Base-by-base conservation (phyloP, 768 basidiomycete genomes). In the Pisolithus albus region DNA sequence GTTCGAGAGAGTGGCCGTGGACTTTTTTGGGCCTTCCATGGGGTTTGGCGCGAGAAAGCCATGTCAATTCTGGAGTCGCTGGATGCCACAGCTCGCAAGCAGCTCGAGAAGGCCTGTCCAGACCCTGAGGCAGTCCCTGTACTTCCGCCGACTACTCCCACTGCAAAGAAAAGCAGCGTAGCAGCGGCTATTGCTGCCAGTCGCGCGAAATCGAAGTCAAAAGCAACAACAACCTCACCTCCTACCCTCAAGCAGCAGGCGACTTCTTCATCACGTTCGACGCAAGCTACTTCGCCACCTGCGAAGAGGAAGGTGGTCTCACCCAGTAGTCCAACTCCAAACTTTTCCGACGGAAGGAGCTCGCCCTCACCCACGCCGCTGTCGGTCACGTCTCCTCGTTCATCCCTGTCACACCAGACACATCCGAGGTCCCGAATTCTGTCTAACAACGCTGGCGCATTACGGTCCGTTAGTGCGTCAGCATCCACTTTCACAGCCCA, bases 161-260 rank as follows among this genome's bases (percentile, higher is more conserved):
- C 65, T 49, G 66, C 67, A 49, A 92, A 92, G 71, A 92, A 92
- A 67, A 81, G 80, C 42, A 90, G 88, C 52, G 74, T 93, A 50
- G 85, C 88, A 38, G 88, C 92, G 8, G 82, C 89, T 21, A 88
- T 94, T 59, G 92, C 92, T 38, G 91, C 92, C 19, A 93, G 88
- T 63, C 79, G 92, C 21, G 89, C 86, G 15, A 94, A 90, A 64
- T 88, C 89, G 15, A 94, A 90, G 64, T 88, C 89, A 15, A 91
- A 84, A 61, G 84, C 81, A 19, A 89, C 89, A 54, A 88, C 90
- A 2, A 83, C 76, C 30, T 86, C 88, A 8, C 90, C 90, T 18
- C 90, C 90, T 4, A 79, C 79, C 47, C 73, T 89, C 46, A 78
- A 85, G 48, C 90, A 92, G 64, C 88, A 90, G 64, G 87, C 88